Evolutionary conservation across 2,329 filamentous ascomycete genomes (phyloP).

Genomic region (Coniochaeta sp.): DNA sequence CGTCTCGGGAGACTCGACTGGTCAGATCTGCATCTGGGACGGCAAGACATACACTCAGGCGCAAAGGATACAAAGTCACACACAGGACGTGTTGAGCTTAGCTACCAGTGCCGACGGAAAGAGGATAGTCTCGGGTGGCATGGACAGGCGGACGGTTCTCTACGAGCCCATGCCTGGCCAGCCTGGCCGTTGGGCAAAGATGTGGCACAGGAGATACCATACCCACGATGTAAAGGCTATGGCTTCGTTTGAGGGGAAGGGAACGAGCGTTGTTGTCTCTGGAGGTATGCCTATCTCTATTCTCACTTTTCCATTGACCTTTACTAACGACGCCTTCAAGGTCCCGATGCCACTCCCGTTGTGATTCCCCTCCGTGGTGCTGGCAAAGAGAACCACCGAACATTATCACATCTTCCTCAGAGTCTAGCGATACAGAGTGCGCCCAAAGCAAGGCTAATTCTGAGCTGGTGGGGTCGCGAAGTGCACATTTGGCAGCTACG

Average conservation of each 20-base stretch:
- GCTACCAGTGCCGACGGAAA: constrained; percentile 73
- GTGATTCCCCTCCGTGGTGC: constrained; percentile 73
- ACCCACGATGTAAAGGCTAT: constrained; percentile 93
- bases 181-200: constrained; percentile 69
- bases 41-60: constrained; percentile 83
- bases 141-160: constrained; percentile 80
- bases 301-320: background rate
- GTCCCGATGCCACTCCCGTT: constrained; percentile 77
- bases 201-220: constrained; percentile 82
- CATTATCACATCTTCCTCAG: constrained; percentile 79
- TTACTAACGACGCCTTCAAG: constrained; percentile 37
- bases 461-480: constrained; percentile 90
- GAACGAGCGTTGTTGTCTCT: constrained; percentile 81
- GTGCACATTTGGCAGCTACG: constrained; percentile 70
- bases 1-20: constrained; percentile 89
- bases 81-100: constrained; percentile 86
- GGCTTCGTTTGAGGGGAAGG: constrained; percentile 78
- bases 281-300: constrained; percentile 56
- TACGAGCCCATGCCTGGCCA: constrained; percentile 62
- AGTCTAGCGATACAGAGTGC: constrained; percentile 67
- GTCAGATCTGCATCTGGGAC: constrained; percentile 90
- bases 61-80: constrained; percentile 80
- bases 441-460: constrained; percentile 63
- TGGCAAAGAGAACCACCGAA: constrained; percentile 73
- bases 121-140: constrained; percentile 80